Percentiles rank a stretch among this genome's conserved stretches.
Conservation (phyloP, 208 protist genomes). For the Tetramitus jugosus region DNA sequence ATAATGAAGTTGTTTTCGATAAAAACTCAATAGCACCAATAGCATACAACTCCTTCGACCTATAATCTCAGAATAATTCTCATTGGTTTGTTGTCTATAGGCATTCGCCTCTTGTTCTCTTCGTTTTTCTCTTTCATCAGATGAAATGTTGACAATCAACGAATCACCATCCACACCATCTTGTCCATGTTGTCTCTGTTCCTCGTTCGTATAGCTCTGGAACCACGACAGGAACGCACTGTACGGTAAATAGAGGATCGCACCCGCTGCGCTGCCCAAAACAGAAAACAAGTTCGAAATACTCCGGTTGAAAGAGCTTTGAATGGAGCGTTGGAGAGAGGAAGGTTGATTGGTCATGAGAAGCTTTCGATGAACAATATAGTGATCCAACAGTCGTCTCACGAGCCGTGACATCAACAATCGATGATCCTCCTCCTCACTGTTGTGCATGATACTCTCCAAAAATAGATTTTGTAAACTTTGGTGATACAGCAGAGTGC, state of each 20-base stretch:
- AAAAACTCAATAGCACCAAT: background rate
- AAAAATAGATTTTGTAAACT: constrained; percentile 9
- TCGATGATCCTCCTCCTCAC: too few species aligned
- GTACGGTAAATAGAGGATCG: background rate
- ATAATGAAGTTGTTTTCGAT: background rate
- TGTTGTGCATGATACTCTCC: background rate
- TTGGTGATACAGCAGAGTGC: background rate
- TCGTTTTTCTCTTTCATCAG: too few species aligned
- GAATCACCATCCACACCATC: too few species aligned
- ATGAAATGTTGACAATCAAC: too few species aligned
- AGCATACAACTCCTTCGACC: background rate
- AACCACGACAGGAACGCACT: background rate
- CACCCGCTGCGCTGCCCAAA: background rate
- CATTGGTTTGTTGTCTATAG: too few species aligned
- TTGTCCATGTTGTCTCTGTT: too few species aligned
- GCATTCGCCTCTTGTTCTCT: background rate
- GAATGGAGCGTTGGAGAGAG: constrained; percentile 2
- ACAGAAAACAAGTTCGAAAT: background rate
- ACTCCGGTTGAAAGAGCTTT: background rate
- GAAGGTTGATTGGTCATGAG: too few species aligned
- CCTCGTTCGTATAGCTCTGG: background rate
- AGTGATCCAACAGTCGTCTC: too few species aligned
- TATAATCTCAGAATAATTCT: too few species aligned
- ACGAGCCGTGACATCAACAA: too few species aligned
- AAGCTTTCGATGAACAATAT: too few species aligned